Conservation (phyloP, 2,329 filamentous ascomycete genomes). For the Blastomyces parvus region DNA sequence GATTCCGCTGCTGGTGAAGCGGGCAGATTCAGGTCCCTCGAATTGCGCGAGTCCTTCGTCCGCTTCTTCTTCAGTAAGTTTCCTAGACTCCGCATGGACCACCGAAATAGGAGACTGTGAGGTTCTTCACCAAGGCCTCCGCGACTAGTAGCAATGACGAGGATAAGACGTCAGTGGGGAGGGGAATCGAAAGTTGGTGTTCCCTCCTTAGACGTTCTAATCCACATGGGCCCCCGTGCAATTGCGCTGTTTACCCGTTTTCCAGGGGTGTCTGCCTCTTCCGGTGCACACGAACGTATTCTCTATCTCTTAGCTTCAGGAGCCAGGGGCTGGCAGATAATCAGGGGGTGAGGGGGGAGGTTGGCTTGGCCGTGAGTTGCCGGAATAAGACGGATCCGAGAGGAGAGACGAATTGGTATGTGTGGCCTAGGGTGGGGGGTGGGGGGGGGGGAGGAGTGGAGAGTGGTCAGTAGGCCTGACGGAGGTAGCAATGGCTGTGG, state of each 20-base stretch:
- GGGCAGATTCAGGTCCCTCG: conserved; percentile 28
- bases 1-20: conserved; percentile 18
- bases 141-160: neutral
- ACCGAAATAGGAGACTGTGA: conserved; percentile 8
- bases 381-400: conserved; percentile 3
- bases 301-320: neutral
- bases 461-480: neutral
- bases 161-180: neutral
- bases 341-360: neutral
- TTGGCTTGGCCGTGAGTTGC: neutral
- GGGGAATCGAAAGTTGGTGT: neutral
- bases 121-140: neutral
- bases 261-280: neutral
- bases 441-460: neutral
- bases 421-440: neutral
- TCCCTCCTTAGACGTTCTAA: neutral
- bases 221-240: neutral
- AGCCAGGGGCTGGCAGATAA: neutral
- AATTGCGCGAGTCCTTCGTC: conserved; percentile 68
- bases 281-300: neutral
- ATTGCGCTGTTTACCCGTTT: neutral
- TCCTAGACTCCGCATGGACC: conserved; percentile 79
- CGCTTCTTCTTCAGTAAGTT: conserved; percentile 93
- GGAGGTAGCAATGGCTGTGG: neutral
- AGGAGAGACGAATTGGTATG: neutral